Percentiles rank a stretch among this genome's conserved stretches.
These are phyloP conservation scores for Rutstroemia sp. DNA, from an alignment of 2,329 filamentous ascomycete genomes.

Conservation along the genomic window DNA sequence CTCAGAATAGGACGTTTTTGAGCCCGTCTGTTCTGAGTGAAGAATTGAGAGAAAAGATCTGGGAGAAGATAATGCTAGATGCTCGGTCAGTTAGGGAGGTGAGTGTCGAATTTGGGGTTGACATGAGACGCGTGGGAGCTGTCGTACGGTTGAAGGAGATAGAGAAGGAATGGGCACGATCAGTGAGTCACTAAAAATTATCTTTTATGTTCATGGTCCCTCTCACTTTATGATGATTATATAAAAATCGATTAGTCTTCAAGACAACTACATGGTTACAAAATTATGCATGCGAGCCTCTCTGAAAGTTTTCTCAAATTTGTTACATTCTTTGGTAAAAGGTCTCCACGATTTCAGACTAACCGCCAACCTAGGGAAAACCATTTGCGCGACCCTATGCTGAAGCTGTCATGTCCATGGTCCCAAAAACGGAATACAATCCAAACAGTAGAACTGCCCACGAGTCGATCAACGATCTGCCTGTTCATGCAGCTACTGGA, in stretches of 20 bases:
- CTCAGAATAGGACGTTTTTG: constrained; percentile 51
- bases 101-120: constrained; percentile 55
- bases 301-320: constrained; percentile 46
- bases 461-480: constrained; percentile 58
- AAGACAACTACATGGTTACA: constrained; percentile 94
- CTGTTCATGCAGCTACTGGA: constrained; percentile 53
- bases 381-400: constrained; percentile 69
- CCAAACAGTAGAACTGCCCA: constrained; percentile 42
- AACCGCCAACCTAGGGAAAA: constrained; percentile 53
- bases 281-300: constrained; percentile 66
- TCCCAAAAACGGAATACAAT: constrained; percentile 63
- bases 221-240: constrained; percentile 54
- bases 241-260: constrained; percentile 97
- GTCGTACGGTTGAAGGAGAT: constrained; percentile 63
- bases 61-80: constrained; percentile 45
- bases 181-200: constrained; percentile 45
- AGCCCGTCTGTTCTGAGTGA: constrained; percentile 59
- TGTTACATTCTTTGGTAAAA: constrained; percentile 7
- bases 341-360: constrained; percentile 14
- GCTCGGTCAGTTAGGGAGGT: constrained; percentile 54
- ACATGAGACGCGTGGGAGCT: constrained; percentile 62
- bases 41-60: constrained; percentile 56
- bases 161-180: constrained; percentile 55
- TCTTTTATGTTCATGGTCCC: constrained; percentile 1
- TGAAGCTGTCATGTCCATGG: constrained; percentile 68